phyloP scores from a whole-genome alignment of 1,284 basidiomycete species.

The Boletus semigastroideus region DNA sequence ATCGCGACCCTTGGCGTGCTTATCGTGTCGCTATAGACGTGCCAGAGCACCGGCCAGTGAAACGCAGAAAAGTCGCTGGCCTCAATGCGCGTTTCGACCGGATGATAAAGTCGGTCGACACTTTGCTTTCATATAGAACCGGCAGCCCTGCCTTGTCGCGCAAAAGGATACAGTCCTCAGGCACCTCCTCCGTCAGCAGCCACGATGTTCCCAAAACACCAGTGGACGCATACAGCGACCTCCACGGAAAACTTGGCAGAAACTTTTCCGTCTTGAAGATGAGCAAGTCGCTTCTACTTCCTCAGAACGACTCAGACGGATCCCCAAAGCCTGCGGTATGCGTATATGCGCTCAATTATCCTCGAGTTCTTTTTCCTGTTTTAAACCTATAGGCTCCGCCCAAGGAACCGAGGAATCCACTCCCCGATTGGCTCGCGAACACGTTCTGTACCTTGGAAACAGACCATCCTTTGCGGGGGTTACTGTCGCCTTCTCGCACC shows the following conservation, averaged over 20 bases:
- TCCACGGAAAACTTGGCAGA: constrained; percentile 36
- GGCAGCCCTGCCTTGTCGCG: constrained; percentile 21
- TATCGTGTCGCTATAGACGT: constrained; percentile 9
- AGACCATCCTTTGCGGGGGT: constrained; percentile 45
- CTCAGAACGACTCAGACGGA: constrained; percentile 10
- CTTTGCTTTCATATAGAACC: constrained; percentile 31
- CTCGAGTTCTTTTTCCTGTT: constrained; percentile 18
- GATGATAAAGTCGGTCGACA: constrained; percentile 60
- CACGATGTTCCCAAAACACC: constrained; percentile 44
- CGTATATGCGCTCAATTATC: constrained; percentile 33
- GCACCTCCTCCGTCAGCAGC: constrained; percentile 47
- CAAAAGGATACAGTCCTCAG: constrained; percentile 38
- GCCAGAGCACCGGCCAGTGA: constrained; percentile 26
- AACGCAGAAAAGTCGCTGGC: constrained; percentile 48
- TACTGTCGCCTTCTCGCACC: constrained; percentile 33
- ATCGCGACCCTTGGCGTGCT: constrained; percentile 1
- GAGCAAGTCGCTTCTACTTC: constrained; percentile 20
- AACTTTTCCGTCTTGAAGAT: constrained; percentile 47
- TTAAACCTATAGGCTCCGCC: constrained; percentile 16
- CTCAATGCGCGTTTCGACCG: constrained; percentile 61
- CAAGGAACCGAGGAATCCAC: constrained; percentile 18
- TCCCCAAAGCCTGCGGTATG: constrained; percentile 26
- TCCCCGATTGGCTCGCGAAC: constrained; percentile 48
- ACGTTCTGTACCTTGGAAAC: constrained; percentile 43
- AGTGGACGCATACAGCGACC: constrained; percentile 39